Conservation (phyloP, 768 basidiomycete species). For the Hirschioporus abietinus region DNA sequence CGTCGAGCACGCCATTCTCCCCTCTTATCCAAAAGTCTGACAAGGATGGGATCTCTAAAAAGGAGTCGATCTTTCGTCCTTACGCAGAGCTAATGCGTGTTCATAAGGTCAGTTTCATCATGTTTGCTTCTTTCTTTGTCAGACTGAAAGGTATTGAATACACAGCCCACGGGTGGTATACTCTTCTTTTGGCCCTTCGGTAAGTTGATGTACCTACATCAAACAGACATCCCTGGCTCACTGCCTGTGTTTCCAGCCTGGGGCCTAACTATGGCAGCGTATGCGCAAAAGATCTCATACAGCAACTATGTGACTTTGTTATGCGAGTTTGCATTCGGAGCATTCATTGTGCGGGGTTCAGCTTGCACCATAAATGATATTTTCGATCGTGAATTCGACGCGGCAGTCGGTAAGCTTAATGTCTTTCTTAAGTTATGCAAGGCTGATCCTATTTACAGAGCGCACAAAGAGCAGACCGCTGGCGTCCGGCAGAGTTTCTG, state of each 20-base stretch:
- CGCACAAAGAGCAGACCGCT: slow-evolving; percentile 45
- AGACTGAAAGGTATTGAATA: neutral
- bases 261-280: slow-evolving; percentile 48
- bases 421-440: slow-evolving; percentile 4
- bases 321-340: slow-evolving; percentile 31
- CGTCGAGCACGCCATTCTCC: neutral
- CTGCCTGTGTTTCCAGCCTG: slow-evolving; percentile 21
- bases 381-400: slow-evolving; percentile 47
- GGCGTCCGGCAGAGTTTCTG: slow-evolving; percentile 43
- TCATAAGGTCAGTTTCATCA: neutral
- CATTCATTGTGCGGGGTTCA: slow-evolving; percentile 40
- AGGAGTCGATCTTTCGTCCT: neutral
- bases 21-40: neutral
- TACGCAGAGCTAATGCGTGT: neutral
- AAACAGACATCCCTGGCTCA: neutral
- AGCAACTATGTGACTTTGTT: slow-evolving; percentile 27
- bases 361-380: slow-evolving; percentile 56
- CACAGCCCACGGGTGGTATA: neutral
- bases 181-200: neutral
- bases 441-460: slow-evolving; percentile 25
- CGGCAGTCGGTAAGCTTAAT: slow-evolving; percentile 40
- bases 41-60: neutral
- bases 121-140: neutral
- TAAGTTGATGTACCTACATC: neutral
- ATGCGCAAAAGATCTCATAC: slow-evolving; percentile 27